Percentiles rank a stretch among this genome's conserved stretches.
Evolutionary conservation across 176 grass and related monocot species (phyloP).

Genomic region (Canna indica): DNA sequence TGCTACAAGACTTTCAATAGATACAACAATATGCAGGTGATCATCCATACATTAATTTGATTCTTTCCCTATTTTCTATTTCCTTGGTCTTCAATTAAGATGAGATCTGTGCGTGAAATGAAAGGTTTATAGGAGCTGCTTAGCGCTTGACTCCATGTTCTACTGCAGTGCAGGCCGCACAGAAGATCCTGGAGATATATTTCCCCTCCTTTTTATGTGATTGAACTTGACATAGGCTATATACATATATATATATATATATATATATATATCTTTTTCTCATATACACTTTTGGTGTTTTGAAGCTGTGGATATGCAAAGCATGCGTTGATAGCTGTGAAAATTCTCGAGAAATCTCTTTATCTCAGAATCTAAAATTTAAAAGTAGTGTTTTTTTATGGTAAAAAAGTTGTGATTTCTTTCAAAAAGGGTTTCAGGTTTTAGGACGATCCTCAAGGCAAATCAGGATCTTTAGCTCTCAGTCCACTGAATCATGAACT

Average conservation of each 20-base stretch:
- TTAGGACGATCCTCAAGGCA: too few relatives aligned
- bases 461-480: too few relatives aligned
- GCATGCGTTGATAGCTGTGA: slow-evolving; percentile 25
- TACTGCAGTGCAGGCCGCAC: slow-evolving; percentile 5
- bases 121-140: slow-evolving; percentile 24
- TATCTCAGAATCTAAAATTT: not conserved
- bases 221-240: slow-evolving; percentile 86
- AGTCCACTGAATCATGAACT: slow-evolving; percentile 10
- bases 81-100: too few relatives aligned
- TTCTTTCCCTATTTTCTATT: slow-evolving; percentile 1
- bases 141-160: slow-evolving; percentile 26
- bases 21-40: slow-evolving; percentile 99
- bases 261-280: slow-evolving; percentile 39
- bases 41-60: slow-evolving; percentile 7
- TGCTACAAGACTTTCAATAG: slow-evolving; percentile 96
- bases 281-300: slow-evolving; percentile 57
- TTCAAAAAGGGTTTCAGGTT: not conserved
- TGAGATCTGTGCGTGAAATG: slow-evolving; percentile 14
- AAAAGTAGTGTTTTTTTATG: too few relatives aligned
- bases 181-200: slow-evolving; percentile 29
- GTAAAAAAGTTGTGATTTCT: too few relatives aligned
- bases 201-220: slow-evolving; percentile 65
- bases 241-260: too few relatives aligned
- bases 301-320: too few relatives aligned
- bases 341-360: slow-evolving; percentile 7